Percentiles rank a stretch among this genome's conserved stretches.
Conservation (phyloP, 2,329 filamentous ascomycete genomes). For the Fusarium tricinctum region DNA sequence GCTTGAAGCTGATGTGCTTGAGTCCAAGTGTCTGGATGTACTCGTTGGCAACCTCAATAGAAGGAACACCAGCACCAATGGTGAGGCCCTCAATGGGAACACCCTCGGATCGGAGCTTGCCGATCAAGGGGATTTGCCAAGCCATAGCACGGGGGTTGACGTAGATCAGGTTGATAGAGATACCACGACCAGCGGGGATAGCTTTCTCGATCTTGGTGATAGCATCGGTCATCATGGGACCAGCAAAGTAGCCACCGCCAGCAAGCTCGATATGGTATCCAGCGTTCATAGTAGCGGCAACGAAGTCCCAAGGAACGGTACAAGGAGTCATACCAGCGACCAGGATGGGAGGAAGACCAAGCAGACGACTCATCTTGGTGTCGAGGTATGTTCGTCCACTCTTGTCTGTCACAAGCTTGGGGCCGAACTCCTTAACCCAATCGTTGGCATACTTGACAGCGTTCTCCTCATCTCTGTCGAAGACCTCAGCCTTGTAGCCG, state of each 20-base stretch:
- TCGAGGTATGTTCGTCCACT: constrained; percentile 92
- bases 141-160: constrained; percentile 90
- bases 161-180: constrained; percentile 91
- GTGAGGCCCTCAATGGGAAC: constrained; percentile 93
- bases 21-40: constrained; percentile 94
- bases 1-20: constrained; percentile 96
- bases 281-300: constrained; percentile 92
- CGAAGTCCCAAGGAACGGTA: constrained; percentile 92
- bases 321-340: constrained; percentile 95
- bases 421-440: constrained; percentile 98
- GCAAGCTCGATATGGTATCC: constrained; percentile 95
- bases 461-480: constrained; percentile 94
- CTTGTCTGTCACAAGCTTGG: constrained; percentile 90
- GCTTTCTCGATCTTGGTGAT: constrained; percentile 86
- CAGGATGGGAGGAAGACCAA: constrained; percentile 88
- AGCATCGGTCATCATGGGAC: constrained; percentile 84
- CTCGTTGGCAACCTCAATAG: constrained; percentile 91
- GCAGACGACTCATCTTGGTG: constrained; percentile 92
- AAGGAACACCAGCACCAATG: constrained; percentile 93
- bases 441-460: constrained; percentile 95
- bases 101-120: constrained; percentile 83
- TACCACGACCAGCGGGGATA: constrained; percentile 87
- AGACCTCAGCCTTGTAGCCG: constrained; percentile 97
- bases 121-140: constrained; percentile 91
- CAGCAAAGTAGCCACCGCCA: constrained; percentile 90